phyloP scores from a whole-genome alignment of 2,329 filamentous ascomycete genomes.

The Aspergillus pseudoviridinutans region DNA sequence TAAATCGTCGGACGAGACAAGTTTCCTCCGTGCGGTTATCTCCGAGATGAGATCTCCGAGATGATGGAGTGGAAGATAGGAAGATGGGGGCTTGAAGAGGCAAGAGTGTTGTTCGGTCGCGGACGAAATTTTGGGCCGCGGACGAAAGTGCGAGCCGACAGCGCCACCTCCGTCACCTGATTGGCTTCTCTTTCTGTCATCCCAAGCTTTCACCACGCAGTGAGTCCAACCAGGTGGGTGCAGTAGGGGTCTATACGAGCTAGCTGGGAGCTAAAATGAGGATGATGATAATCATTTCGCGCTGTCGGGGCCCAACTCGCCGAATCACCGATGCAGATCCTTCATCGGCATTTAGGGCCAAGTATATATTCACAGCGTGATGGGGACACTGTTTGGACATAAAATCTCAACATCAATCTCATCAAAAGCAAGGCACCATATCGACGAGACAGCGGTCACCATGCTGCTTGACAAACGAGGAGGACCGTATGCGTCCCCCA shows the following conservation, averaged over 20 bases:
- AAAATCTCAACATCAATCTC: background rate
- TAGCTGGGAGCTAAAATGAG: background rate
- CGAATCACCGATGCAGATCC: background rate
- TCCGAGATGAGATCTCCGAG: background rate
- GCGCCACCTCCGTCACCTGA: background rate
- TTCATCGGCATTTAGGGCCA: background rate
- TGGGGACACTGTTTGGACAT: background rate
- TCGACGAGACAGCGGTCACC: background rate
- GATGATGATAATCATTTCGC: background rate
- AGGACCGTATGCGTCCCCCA: slow-evolving; percentile 27
- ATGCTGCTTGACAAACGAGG: slow-evolving; percentile 10
- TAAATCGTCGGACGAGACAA: background rate
- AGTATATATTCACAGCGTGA: background rate
- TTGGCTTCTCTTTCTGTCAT: background rate
- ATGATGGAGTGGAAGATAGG: background rate
- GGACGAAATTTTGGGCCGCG: slow-evolving; percentile 12
- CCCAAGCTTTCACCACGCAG: background rate
- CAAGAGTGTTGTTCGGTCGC: background rate
- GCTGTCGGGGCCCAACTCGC: background rate
- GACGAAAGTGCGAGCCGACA: background rate
- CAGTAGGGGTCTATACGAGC: background rate
- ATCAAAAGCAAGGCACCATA: background rate
- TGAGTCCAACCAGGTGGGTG: background rate
- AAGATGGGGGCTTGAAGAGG: background rate
- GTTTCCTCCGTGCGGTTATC: background rate